These are phyloP conservation scores for Trifolium pratense DNA, from an alignment of 306 rosid species.

Conservation along the genomic window DNA sequence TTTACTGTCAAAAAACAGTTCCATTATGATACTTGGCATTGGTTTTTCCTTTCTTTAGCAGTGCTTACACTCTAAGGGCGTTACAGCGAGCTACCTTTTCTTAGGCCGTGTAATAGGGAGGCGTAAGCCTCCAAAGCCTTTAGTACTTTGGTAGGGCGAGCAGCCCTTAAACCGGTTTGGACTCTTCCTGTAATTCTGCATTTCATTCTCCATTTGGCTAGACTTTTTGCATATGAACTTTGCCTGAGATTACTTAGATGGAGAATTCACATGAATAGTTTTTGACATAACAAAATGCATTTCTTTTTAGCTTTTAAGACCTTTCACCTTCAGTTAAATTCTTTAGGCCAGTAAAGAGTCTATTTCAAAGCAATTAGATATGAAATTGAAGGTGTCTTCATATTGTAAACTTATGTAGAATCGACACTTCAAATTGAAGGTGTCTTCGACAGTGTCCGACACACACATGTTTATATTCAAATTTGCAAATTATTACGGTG, in stretches of 20 bases:
- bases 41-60: slow-evolving; percentile 31
- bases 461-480: not conserved
- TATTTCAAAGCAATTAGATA: slow-evolving; percentile 11
- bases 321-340: slow-evolving; percentile 26
- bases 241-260: slow-evolving; percentile 22
- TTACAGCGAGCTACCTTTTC: too few relatives aligned
- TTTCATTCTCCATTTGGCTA: too few relatives aligned
- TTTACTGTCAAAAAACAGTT: not conserved
- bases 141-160: too few relatives aligned
- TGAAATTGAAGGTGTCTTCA: not conserved
- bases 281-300: too few relatives aligned
- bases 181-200: too few relatives aligned
- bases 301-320: not conserved
- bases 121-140: too few relatives aligned
- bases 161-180: too few relatives aligned
- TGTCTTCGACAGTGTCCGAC: not conserved
- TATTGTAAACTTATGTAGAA: not conserved
- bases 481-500: not conserved
- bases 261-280: slow-evolving; percentile 23
- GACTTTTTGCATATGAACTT: slow-evolving; percentile 25
- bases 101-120: too few relatives aligned
- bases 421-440: not conserved
- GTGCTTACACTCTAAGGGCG: not conserved
- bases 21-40: not conserved
- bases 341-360: slow-evolving; percentile 10